phyloP scores from a whole-genome alignment of 345 rosid species.

The Excoecaria cochinchinensis region DNA sequence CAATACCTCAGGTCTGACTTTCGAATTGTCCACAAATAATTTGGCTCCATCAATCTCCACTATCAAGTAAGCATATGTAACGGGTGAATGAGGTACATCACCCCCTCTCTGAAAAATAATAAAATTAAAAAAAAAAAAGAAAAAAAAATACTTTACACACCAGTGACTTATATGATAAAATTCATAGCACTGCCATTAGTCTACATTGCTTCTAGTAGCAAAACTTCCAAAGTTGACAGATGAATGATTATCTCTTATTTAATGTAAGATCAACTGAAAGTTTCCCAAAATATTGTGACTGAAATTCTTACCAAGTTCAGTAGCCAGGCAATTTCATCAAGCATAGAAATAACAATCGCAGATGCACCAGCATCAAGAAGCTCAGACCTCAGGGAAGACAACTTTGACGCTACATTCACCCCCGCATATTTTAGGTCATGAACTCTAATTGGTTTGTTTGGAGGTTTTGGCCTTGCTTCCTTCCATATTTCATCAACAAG shows the following conservation, averaged over 20 bases:
- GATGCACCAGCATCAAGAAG: conserved; percentile 69
- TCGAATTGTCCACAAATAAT: conserved; percentile 63
- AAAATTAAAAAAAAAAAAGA: background rate
- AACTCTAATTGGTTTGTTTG: conserved; percentile 66
- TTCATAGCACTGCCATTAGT: background rate
- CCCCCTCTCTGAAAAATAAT: conserved; percentile 75
- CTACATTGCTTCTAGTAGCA: conserved; percentile 10
- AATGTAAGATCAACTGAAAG: background rate
- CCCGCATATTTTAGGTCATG: conserved; percentile 92
- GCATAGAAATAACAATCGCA: conserved; percentile 85
- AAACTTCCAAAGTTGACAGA: conserved; percentile 8
- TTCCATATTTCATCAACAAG: conserved; percentile 93
- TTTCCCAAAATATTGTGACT: conserved; percentile 2
- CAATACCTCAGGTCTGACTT: conserved; percentile 71
- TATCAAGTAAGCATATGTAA: conserved; percentile 80
- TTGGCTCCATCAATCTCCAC: conserved; percentile 68
- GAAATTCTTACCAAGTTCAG: conserved; percentile 72
- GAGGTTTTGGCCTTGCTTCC: conserved; percentile 79
- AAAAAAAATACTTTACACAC: background rate
- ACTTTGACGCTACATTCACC: conserved; percentile 66
- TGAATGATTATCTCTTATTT: background rate
- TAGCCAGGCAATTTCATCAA: conserved; percentile 95
- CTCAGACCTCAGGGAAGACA: conserved; percentile 64
- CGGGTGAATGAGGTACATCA: conserved; percentile 97
- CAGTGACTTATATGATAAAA: background rate